phyloP scores from a whole-genome alignment of 2,329 filamentous ascomycete species.

The Beauveria varroae region DNA sequence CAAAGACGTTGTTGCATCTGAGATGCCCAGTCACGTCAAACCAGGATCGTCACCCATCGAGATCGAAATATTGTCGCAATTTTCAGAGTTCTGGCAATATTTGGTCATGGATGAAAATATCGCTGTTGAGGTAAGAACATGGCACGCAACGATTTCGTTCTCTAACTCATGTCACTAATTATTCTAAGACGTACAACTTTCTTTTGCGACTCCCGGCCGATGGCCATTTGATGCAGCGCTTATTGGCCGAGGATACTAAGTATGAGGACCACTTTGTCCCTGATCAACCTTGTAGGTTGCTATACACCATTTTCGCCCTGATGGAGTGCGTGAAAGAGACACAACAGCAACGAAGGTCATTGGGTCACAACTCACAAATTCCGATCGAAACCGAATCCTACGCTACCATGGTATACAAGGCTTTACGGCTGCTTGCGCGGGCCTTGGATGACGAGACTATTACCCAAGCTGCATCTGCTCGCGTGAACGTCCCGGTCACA shows the following conservation, averaged over 20 bases:
- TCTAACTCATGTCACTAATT: constrained; percentile 14
- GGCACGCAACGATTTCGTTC: not conserved
- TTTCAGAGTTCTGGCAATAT: constrained; percentile 75
- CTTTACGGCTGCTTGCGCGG: not conserved
- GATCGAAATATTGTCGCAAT: constrained; percentile 71
- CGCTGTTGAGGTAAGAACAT: constrained; percentile 51
- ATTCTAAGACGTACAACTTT: constrained; percentile 58
- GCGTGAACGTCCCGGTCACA: not conserved
- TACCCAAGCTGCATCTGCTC: not conserved
- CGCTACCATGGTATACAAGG: not conserved
- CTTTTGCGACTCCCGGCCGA: constrained; percentile 63
- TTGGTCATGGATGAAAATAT: constrained; percentile 65
- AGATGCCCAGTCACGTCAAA: constrained; percentile 36
- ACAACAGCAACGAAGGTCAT: not conserved
- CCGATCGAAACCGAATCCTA: not conserved
- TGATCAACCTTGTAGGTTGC: constrained; percentile 61
- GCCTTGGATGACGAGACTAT: constrained; percentile 1
- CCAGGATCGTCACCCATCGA: constrained; percentile 59
- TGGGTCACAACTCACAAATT: constrained; percentile 1
- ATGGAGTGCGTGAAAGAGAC: constrained; percentile 48
- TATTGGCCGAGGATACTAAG: constrained; percentile 46
- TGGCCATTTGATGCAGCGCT: constrained; percentile 49
- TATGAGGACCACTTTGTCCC: constrained; percentile 59
- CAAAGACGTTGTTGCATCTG: constrained; percentile 41
- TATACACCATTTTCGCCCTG: constrained; percentile 66